These are phyloP conservation scores for Pyrenophora seminiperda DNA, from an alignment of 2,329 filamentous ascomycete genomes.

Conservation along the genomic window DNA sequence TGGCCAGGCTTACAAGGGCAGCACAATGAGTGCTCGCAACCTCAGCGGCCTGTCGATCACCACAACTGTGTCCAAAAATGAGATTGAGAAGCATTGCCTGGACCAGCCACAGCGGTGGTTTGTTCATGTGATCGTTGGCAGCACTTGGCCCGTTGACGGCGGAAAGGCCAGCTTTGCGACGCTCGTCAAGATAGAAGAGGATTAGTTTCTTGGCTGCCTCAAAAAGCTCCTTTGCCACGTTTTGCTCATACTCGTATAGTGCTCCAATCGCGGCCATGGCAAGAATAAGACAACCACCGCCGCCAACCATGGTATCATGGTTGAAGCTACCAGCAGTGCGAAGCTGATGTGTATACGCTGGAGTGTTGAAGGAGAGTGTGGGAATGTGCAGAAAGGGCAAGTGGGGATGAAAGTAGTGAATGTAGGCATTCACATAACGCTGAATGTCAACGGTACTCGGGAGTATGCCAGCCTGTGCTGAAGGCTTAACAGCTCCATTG, in stretches of 20 bases:
- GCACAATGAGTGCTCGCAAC: constrained; percentile 92
- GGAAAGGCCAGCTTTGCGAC: constrained; percentile 80
- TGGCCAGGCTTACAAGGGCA: constrained; percentile 85
- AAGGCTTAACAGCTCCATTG: constrained; percentile 36
- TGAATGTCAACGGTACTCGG: constrained; percentile 86
- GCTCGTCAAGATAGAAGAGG: constrained; percentile 86
- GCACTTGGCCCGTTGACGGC: constrained; percentile 60
- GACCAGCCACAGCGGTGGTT: constrained; percentile 88
- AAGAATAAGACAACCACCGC: constrained; percentile 82
- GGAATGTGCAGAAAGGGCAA: constrained; percentile 92
- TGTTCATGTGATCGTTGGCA: constrained; percentile 65
- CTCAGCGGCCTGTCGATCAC: constrained; percentile 86
- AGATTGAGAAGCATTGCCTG: constrained; percentile 97
- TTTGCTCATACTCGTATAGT: constrained; percentile 83
- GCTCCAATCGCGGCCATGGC: constrained; percentile 88
- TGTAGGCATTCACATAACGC: constrained; percentile 86
- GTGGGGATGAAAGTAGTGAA: constrained; percentile 92
- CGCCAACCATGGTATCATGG: constrained; percentile 66
- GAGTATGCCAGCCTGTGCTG: constrained; percentile 61
- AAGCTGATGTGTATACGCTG: constrained; percentile 65
- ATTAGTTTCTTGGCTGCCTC: constrained; percentile 96
- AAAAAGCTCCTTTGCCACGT: constrained; percentile 82
- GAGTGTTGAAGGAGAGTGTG: constrained; percentile 86
- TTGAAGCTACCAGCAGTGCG: constrained; percentile 63
- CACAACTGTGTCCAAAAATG: constrained; percentile 92